Conservation (phyloP, 192 early-diverging fungal genomes). For the Borealophlyctis nickersoniae region DNA sequence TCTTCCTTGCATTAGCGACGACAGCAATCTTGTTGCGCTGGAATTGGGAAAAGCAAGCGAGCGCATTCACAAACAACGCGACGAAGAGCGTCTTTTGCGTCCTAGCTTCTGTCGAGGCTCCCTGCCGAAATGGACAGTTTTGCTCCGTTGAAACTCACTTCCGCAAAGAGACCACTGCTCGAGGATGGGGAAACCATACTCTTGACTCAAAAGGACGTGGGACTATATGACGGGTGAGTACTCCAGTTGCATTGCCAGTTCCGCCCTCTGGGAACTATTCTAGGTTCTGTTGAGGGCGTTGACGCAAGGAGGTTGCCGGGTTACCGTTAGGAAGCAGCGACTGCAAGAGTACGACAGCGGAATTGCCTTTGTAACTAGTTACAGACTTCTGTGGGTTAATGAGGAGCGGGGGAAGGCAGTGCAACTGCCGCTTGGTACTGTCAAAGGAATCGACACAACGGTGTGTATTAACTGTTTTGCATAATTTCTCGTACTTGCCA, state of each 20-base stretch:
- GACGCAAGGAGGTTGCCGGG: neutral
- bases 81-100: too few relatives aligned
- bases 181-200: slow-evolving; percentile 50
- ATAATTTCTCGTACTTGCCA: neutral
- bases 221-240: slow-evolving; percentile 69
- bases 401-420: slow-evolving; percentile 8
- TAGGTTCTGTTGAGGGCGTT: too few relatives aligned
- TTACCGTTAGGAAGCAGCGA: slow-evolving; percentile 48
- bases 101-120: too few relatives aligned
- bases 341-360: slow-evolving; percentile 68
- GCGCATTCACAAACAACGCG: too few relatives aligned
- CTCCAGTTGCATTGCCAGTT: neutral
- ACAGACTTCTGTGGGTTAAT: slow-evolving; percentile 81
- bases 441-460: slow-evolving; percentile 14
- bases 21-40: too few relatives aligned
- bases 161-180: slow-evolving; percentile 47
- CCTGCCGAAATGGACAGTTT: slow-evolving; percentile 13
- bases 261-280: too few relatives aligned
- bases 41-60: too few relatives aligned
- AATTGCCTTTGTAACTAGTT: slow-evolving; percentile 68
- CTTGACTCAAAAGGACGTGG: slow-evolving; percentile 59
- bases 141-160: slow-evolving; percentile 14
- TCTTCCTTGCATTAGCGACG: too few relatives aligned
- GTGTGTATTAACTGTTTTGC: slow-evolving; percentile 12
- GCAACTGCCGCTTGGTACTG: slow-evolving; percentile 13